Conservation (phyloP, 305 asterid species). For the Euphrasia arctica region DNA sequence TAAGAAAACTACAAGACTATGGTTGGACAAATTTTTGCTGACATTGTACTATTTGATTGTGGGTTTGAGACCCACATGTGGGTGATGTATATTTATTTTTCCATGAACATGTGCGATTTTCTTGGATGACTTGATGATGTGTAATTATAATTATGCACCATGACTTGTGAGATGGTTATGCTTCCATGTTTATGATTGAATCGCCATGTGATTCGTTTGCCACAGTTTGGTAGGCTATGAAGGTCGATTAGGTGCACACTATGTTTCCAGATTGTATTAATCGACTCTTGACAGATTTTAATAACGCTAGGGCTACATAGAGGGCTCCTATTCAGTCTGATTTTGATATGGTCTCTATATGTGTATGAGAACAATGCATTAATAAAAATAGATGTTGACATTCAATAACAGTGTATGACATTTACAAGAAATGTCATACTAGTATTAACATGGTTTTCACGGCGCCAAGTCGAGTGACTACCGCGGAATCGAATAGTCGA, state of each 20-base stretch:
- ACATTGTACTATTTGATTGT: slow-evolving; percentile 35
- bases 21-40: slow-evolving; percentile 47
- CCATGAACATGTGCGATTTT: slow-evolving; percentile 29
- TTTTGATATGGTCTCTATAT: slow-evolving; percentile 17
- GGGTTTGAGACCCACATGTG: slow-evolving; percentile 61
- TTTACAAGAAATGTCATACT: slow-evolving; percentile 5
- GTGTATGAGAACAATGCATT: slow-evolving; percentile 6
- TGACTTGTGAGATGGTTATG: slow-evolving; percentile 22
- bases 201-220: slow-evolving; percentile 24
- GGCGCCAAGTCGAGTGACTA: no score
- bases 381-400: neutral
- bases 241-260: no score
- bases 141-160: slow-evolving; percentile 17
- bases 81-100: slow-evolving; percentile 30
- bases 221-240: no score
- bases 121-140: slow-evolving; percentile 26
- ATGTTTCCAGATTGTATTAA: no score
- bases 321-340: slow-evolving; percentile 16
- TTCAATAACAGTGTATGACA: slow-evolving; percentile 3
- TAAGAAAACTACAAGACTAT: slow-evolving; percentile 55
- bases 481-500: no score
- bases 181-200: slow-evolving; percentile 25
- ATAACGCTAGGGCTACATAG: no score
- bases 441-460: no score
- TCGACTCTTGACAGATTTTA: no score